Conservation (phyloP, 2,329 filamentous ascomycete species). For the Dactylellina parvicollis region DNA sequence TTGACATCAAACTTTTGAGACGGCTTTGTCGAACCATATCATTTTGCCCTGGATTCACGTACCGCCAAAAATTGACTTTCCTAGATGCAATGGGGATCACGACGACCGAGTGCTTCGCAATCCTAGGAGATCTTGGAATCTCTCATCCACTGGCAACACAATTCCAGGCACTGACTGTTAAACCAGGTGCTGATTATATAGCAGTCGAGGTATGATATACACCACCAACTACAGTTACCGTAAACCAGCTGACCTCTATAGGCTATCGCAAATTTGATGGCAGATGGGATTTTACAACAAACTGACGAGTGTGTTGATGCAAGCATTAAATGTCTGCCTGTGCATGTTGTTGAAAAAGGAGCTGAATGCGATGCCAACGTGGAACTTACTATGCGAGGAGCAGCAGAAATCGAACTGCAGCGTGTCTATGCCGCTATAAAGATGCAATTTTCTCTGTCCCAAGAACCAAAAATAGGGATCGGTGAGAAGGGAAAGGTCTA, state of each 20-base stretch:
- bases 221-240: neutral
- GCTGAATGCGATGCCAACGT: neutral
- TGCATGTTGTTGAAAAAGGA: neutral
- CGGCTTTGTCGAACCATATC: conserved; percentile 68
- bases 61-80: conserved; percentile 65
- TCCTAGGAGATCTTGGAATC: conserved; percentile 48
- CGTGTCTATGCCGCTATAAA: conserved; percentile 34
- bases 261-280: conserved; percentile 45
- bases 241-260: conserved; percentile 23
- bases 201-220: conserved; percentile 38
- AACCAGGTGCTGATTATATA: conserved; percentile 46
- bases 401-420: conserved; percentile 40
- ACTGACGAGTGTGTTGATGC: neutral
- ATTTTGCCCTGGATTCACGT: conserved; percentile 70
- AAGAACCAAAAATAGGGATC: neutral
- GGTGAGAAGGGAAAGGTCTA: neutral
- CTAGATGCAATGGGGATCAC: conserved; percentile 51
- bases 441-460: conserved; percentile 2
- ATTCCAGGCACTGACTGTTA: conserved; percentile 49
- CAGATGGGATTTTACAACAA: conserved; percentile 24
- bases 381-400: conserved; percentile 41
- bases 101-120: conserved; percentile 43
- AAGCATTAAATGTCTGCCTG: neutral
- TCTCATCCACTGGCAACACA: conserved; percentile 51
- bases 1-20: conserved; percentile 67